Conservation (phyloP, 331 rosid species). For the Quercus phellos region DNA sequence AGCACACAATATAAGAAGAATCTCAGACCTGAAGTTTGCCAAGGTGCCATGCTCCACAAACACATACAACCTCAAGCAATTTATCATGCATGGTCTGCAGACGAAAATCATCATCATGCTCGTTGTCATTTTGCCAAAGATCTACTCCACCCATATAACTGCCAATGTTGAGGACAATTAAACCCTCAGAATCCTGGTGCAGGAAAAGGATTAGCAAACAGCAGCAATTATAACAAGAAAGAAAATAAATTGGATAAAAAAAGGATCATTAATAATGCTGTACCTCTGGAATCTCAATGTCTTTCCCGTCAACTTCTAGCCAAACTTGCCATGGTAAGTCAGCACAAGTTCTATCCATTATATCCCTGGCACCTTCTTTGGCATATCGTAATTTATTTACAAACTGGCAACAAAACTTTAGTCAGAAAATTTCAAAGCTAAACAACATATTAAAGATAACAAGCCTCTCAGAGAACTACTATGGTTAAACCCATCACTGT, state of each 20-base stretch:
- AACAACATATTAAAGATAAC: not conserved
- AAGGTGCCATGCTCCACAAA: slow-evolving; percentile 88
- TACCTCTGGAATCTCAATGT: slow-evolving; percentile 69
- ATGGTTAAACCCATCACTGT: not conserved
- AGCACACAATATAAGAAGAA: not conserved
- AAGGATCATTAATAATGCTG: not conserved
- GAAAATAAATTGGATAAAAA: not conserved
- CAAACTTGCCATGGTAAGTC: slow-evolving; percentile 87
- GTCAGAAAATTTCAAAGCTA: slow-evolving; percentile 22
- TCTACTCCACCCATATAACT: slow-evolving; percentile 88
- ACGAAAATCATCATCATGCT: slow-evolving; percentile 61
- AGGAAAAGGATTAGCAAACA: slow-evolving; percentile 15
- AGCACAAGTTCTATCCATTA: slow-evolving; percentile 80
- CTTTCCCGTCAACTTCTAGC: slow-evolving; percentile 81
- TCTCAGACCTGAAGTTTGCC: slow-evolving; percentile 71
- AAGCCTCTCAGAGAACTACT: not conserved
- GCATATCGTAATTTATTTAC: slow-evolving; percentile 68
- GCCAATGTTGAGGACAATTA: slow-evolving; percentile 75
- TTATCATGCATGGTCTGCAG: slow-evolving; percentile 69
- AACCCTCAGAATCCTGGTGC: slow-evolving; percentile 66
- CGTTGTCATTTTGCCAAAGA: slow-evolving; percentile 77
- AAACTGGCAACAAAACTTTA: slow-evolving; percentile 37
- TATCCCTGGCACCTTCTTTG: slow-evolving; percentile 83
- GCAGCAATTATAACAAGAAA: slow-evolving; percentile 1
- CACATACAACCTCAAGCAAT: slow-evolving; percentile 69